These are phyloP conservation scores for Pseudogymnoascus sp. DNA, from an alignment of 2,329 filamentous ascomycete species.

Conservation along the genomic window DNA sequence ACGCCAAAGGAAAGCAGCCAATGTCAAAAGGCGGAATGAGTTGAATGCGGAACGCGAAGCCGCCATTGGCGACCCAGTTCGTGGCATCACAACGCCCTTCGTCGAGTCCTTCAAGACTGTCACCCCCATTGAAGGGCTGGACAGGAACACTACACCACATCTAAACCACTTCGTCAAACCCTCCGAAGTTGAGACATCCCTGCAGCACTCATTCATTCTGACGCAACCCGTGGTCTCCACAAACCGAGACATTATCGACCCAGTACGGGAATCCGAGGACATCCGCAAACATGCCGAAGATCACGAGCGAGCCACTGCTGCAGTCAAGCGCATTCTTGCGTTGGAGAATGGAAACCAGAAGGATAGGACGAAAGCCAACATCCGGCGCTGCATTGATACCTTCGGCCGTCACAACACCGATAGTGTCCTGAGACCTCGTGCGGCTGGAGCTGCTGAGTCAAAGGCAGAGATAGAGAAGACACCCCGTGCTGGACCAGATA, in stretches of 20 bases:
- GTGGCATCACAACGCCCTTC: slow-evolving; percentile 73
- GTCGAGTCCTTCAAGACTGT: slow-evolving; percentile 67
- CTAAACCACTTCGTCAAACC: slow-evolving; percentile 72
- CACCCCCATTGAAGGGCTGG: slow-evolving; percentile 34
- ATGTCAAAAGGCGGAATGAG: slow-evolving; percentile 65
- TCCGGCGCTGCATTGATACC: slow-evolving; percentile 72
- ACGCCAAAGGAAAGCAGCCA: slow-evolving; percentile 75
- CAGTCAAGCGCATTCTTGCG: slow-evolving; percentile 70
- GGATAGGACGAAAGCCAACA: slow-evolving; percentile 74
- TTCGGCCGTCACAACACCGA: slow-evolving; percentile 94
- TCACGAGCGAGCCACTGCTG: slow-evolving; percentile 64
- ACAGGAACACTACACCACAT: slow-evolving; percentile 37
- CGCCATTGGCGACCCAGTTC: slow-evolving; percentile 68
- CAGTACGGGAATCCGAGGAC: slow-evolving; percentile 31
- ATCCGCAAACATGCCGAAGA: slow-evolving; percentile 41
- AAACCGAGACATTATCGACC: slow-evolving; percentile 34
- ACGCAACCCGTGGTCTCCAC: slow-evolving; percentile 46
- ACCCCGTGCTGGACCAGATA: slow-evolving; percentile 78
- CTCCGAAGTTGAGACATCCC: slow-evolving; percentile 56
- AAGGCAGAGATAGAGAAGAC: slow-evolving; percentile 35
- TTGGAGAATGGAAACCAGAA: slow-evolving; percentile 70
- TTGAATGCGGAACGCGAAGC: slow-evolving; percentile 58
- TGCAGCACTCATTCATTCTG: slow-evolving; percentile 61
- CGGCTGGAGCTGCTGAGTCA: slow-evolving; percentile 15
- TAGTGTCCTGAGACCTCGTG: slow-evolving; percentile 45